Conservation (phyloP, 495 filamentous ascomycete species). For the Penicillium crystallinum region DNA sequence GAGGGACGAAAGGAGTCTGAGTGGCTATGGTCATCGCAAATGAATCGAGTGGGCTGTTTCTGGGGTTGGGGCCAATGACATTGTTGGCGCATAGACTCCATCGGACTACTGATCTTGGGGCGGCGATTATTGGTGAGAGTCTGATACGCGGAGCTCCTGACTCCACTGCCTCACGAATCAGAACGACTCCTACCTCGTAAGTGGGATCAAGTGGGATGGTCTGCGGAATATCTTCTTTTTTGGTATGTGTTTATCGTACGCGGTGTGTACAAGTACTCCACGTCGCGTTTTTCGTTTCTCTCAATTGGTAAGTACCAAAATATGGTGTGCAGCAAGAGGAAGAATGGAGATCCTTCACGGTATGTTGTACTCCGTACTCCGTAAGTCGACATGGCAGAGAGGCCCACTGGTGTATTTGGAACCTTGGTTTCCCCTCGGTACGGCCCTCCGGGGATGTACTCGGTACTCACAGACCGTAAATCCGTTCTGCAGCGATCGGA, state of each 20-base stretch:
- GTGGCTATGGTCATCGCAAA: not conserved
- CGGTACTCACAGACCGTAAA: not conserved
- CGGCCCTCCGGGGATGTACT: slow-evolving; percentile 13
- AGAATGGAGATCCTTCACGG: not conserved
- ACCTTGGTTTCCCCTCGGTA: slow-evolving; percentile 14
- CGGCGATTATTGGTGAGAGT: slow-evolving; percentile 1
- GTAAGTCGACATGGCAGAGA: too few relatives aligned
- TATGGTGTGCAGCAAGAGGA: not conserved
- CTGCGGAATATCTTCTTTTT: not conserved
- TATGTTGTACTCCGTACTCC: too few relatives aligned
- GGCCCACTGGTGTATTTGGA: slow-evolving; percentile 11
- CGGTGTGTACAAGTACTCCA: slow-evolving; percentile 9
- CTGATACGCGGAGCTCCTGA: slow-evolving; percentile 1
- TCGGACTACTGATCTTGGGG: slow-evolving; percentile 14
- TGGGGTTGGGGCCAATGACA: slow-evolving; percentile 8
- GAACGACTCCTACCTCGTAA: not conserved
- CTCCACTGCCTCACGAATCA: not conserved
- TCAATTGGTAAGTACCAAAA: not conserved
- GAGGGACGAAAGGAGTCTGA: not conserved
- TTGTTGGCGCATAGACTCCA: slow-evolving; percentile 16
- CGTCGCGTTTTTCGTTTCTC: slow-evolving; percentile 1
- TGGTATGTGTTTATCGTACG: not conserved
- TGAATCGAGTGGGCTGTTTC: slow-evolving; percentile 2
- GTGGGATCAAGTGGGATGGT: not conserved
- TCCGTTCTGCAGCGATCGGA: not conserved